A percentile compares a stretch with the other conserved stretches of the same genome.
Conservation (phyloP, 1,284 basidiomycete genomes). For the Laetiporus sulphureus region DNA sequence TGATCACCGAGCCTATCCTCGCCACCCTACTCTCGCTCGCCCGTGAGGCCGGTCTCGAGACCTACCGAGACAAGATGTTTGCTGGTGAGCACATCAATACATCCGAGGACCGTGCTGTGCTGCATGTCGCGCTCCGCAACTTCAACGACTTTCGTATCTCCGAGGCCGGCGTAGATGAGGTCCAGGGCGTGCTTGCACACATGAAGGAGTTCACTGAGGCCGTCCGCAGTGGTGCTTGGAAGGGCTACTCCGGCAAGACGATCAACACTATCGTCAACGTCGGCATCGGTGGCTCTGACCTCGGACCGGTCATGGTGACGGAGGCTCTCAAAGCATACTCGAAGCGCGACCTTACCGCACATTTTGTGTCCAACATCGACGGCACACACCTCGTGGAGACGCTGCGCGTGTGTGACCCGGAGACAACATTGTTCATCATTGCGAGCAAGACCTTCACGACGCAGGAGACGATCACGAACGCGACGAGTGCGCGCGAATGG, state of each 20-base stretch:
- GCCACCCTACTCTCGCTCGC: conserved; percentile 74
- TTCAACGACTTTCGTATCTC: conserved; percentile 70
- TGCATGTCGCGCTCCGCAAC: conserved; percentile 93
- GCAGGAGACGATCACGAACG: conserved; percentile 99
- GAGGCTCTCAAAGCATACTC: conserved; percentile 94
- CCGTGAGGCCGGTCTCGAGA: conserved; percentile 83
- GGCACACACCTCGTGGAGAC: conserved; percentile 96
- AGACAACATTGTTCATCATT: conserved; percentile 95
- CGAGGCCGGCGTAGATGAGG: conserved; percentile 82
- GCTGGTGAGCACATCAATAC: conserved; percentile 97
- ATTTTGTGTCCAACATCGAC: conserved; percentile 98
- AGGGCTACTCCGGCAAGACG: conserved; percentile 93
- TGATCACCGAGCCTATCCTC: conserved; percentile 85
- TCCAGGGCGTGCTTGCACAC: conserved; percentile 80
- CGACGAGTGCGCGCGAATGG: conserved; percentile 90
- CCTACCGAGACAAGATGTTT: conserved; percentile 90
- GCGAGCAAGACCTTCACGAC: conserved; percentile 99
- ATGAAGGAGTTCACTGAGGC: conserved; percentile 88
- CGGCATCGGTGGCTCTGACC: conserved; percentile 96
- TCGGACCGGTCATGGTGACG: conserved; percentile 98
- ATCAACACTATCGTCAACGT: conserved; percentile 98
- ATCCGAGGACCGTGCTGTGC: conserved; percentile 92
- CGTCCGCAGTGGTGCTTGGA: conserved; percentile 86
- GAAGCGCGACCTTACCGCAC: conserved; percentile 80
- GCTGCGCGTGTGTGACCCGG: conserved; percentile 77